These are phyloP conservation scores for Cladophialophora psammophila DNA, from an alignment of 2,329 filamentous ascomycete genomes.

Conservation along the genomic window DNA sequence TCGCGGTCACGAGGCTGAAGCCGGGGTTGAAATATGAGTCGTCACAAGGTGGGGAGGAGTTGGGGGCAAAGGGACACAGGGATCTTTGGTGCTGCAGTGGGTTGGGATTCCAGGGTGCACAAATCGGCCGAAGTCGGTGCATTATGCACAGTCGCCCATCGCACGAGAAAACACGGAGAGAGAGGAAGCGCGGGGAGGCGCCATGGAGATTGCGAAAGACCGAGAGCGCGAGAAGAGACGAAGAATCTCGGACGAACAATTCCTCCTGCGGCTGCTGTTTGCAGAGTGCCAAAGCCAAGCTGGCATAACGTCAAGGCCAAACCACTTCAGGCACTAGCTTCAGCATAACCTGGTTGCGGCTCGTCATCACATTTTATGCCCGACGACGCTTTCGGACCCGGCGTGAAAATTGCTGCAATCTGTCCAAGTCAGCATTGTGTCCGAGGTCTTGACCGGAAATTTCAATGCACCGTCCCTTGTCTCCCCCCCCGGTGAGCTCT, in stretches of 20 bases:
- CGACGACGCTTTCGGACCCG: not conserved
- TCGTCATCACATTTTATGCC: not conserved
- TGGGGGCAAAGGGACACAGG: not conserved
- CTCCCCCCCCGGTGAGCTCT: no score
- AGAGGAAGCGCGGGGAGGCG: not conserved
- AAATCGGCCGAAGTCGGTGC: conserved; percentile 11
- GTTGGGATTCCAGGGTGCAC: not conserved
- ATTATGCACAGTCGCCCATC: not conserved
- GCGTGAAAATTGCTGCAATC: not conserved
- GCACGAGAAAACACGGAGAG: not conserved
- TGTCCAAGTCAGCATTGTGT: no score
- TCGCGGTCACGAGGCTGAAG: conserved; percentile 10
- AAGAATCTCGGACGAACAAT: conserved; percentile 10
- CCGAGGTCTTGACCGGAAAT: not conserved
- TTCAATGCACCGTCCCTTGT: not conserved
- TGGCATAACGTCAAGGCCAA: conserved; percentile 1
- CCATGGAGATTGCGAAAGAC: conserved; percentile 22
- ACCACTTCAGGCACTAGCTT: not conserved
- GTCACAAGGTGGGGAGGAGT: not conserved
- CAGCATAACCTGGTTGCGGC: conserved; percentile 1
- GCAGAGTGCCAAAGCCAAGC: not conserved
- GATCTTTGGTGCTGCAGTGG: not conserved
- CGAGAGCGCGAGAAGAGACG: conserved; percentile 5
- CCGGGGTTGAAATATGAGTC: not conserved
- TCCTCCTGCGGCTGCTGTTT: not conserved